Base-by-base conservation (phyloP, 2,329 filamentous ascomycete genomes). In the Escovopsis sp. region DNA sequence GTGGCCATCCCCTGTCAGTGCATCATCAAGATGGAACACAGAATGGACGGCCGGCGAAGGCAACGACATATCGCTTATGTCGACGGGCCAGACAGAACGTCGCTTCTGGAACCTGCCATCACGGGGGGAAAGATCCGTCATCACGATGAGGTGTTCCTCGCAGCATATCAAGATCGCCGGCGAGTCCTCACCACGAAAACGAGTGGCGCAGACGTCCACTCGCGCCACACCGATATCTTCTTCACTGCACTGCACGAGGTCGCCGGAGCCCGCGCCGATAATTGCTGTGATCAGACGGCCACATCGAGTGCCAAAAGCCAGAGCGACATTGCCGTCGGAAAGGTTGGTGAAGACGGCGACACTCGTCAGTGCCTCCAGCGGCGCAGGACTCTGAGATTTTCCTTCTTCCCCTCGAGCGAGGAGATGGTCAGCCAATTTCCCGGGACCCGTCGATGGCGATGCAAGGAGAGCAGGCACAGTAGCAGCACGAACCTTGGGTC, bases 61-160 rank as follows among this genome's bases (percentile, higher is more conserved):
- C 41, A 66, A 55, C 25, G 56, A 61, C 7, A 57, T 48, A 30
- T 71, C 61, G 25, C 57, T 58, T 2, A 58, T 58, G 44, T 74
- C 67, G 2, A 66, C 66, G 2, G 66, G 56, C 61, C 66, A 72
- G 12, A 77, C 56, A 32, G 56, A 56, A 11, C 60, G 51, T 39
- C 61, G 68, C 2, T 52, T 49, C 33, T 54, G 50, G 35, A 65
- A 66, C 16, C 41, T 49, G 6, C 41, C 42, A 11, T 43, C 29
- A 14, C 34, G 33, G 25, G 41, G 37, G 13, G 56, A 57, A 30
- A 55, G 57, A 21, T 58, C 51, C 15, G 57, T 55, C 28, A 71
- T 49, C 28, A 68, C 48, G 2, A 61, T 45, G 2, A 73, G 50
- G 10, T 48, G 58, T 11, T 61, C 60, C 27, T 71, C 68, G 39